Conservation (phyloP, 2,329 filamentous ascomycete genomes). For the Chrysoporthe austroafricana region DNA sequence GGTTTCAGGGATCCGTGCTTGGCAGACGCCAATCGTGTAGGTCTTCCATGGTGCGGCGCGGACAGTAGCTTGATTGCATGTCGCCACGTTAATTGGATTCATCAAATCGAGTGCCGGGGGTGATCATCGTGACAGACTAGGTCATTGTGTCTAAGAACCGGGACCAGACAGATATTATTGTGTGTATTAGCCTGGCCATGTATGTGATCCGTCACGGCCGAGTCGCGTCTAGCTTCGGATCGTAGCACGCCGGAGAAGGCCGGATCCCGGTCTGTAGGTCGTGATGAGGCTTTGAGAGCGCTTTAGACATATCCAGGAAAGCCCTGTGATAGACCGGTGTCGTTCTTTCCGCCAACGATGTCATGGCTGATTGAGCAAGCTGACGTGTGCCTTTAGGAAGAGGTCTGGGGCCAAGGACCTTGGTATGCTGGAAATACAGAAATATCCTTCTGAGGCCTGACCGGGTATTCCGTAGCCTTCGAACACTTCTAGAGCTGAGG, state of each 20-base stretch:
- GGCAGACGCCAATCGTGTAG: too few relatives aligned
- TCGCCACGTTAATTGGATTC: neutral
- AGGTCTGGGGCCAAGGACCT: neutral
- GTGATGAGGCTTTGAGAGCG: conserved; percentile 3
- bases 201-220: neutral
- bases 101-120: neutral
- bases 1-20: too few relatives aligned
- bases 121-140: neutral
- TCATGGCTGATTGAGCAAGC: neutral
- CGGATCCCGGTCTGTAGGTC: neutral
- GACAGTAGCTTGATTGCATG: neutral
- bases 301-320: neutral
- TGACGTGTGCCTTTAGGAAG: neutral
- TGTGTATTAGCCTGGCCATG: neutral
- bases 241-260: neutral
- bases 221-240: neutral
- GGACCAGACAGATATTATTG: neutral
- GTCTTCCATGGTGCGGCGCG: neutral
- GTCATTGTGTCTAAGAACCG: neutral
- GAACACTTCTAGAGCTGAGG: neutral
- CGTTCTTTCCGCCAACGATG: neutral
- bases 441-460: too few relatives aligned
- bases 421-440: neutral
- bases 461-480: neutral
- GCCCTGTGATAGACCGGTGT: neutral